Evolutionary conservation across 2,329 filamentous ascomycete genomes (phyloP).

Genomic region (Penicillium olsonii): DNA sequence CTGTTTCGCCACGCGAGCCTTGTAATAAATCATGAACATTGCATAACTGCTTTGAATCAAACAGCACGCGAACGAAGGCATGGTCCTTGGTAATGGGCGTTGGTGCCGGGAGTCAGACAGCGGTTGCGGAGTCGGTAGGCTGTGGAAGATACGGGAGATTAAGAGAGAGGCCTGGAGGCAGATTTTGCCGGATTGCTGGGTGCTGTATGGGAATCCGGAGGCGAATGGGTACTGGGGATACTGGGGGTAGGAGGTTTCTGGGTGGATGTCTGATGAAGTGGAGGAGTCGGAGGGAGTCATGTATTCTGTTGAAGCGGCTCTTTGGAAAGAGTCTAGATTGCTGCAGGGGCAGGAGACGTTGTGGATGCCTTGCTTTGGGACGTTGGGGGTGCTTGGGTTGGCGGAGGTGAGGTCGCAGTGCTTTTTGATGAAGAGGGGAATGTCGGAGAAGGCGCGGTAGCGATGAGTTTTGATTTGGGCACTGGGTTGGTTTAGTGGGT

Average conservation of each 20-base stretch:
- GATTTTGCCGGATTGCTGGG: slow-evolving; percentile 43
- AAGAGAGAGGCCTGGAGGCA: slow-evolving; percentile 43
- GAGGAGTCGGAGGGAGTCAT: slow-evolving; percentile 37
- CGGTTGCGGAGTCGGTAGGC: slow-evolving; percentile 40
- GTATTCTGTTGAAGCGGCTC: slow-evolving; percentile 32
- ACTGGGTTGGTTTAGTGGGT: slow-evolving; percentile 27
- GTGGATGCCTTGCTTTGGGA: slow-evolving; percentile 20
- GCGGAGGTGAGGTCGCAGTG: slow-evolving; percentile 47
- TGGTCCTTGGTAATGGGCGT: slow-evolving; percentile 39
- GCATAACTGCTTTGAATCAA: slow-evolving; percentile 51
- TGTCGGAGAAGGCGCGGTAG: slow-evolving; percentile 49
- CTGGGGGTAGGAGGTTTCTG: slow-evolving; percentile 31
- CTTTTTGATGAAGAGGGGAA: slow-evolving; percentile 48
- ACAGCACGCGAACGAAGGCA: slow-evolving; percentile 51
- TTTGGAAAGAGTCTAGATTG: slow-evolving; percentile 33
- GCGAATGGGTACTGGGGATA: slow-evolving; percentile 33
- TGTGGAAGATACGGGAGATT: slow-evolving; percentile 45
- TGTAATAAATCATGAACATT: slow-evolving; percentile 49
- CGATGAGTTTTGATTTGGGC: slow-evolving; percentile 50
- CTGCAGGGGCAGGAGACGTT: slow-evolving; percentile 36
- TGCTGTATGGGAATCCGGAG: slow-evolving; percentile 44
- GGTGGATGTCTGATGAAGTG: slow-evolving; percentile 31
- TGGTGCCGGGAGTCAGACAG: slow-evolving; percentile 22
- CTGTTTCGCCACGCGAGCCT: slow-evolving; percentile 40
- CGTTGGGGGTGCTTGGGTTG: slow-evolving; percentile 17